Base-by-base conservation (phyloP, 192 early-diverging fungal species). In the Podila epicladia region DNA sequence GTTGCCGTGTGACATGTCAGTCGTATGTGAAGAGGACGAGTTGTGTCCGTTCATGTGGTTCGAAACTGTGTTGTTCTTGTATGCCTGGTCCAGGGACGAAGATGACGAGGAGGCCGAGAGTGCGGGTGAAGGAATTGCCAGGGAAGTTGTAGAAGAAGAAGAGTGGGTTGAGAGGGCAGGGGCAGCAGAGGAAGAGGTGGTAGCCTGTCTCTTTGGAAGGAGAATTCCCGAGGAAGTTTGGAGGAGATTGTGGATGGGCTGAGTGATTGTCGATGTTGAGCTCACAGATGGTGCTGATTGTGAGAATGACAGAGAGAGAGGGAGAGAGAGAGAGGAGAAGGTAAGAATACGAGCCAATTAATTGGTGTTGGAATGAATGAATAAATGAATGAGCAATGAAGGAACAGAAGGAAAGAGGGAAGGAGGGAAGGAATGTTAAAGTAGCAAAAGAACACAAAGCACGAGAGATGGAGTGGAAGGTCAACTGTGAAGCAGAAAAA, bases 211-310 rank as follows among this genome's bases (percentile, higher is more conserved):
- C 53, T 61, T 61, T 33, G 70, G 77, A 22, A 73, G 41, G 55
- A 73, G 41, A n/a, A 48, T 68, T 51, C 77, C 70, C 6, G 61
- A 31, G 12, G 62, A 67, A 15, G 67, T 69, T 58, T 73, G 77
- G 45, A 72, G 77, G 41, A 80, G 62, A 22, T 37, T 64, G 49
- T 72, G 77, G 49, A 73, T 19, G 29, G 31, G 28, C 26, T 28
- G 31, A 61, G 26, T 28, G 31, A 61, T 61, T 20, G 31, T 28
- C 26, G 31, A 61, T 61, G 59, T 28, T 6, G 59, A 61, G 59
- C 53, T 55, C n/a, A 55, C 59, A 31, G 31, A 33, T 31, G 31
- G 59, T 11, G 59, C 31, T 28, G 59, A 32, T 11, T 24, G n/a
- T 35, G 41, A 65, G 17, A 6, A 24, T 15, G 45, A 22, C 19